A percentile compares a stretch with the other conserved stretches of the same genome.
Evolutionary conservation across 495 filamentous ascomycete species (phyloP).

Genomic region (Schizothecium vesticola): DNA sequence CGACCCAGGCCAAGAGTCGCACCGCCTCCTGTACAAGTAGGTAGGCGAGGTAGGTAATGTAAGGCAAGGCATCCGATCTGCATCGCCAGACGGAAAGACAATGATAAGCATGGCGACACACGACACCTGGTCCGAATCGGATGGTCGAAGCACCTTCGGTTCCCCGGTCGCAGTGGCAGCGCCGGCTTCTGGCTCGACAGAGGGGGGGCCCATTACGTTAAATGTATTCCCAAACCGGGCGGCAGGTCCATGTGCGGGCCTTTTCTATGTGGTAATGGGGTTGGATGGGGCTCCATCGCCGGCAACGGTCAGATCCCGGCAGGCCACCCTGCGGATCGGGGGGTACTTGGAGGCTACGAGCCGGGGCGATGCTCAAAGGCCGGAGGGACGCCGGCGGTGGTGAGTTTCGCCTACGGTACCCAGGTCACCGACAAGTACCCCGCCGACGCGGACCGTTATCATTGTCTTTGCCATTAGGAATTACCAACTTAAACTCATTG

Average conservation of each 20-base stretch:
- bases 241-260: conserved; percentile 23
- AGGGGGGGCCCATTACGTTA: conserved; percentile 47
- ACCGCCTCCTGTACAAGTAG: not conserved
- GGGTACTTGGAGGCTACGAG: not conserved
- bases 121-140: not conserved
- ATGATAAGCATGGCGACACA: not conserved
- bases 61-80: not conserved
- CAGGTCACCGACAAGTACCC: conserved; percentile 14
- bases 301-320: conserved; percentile 17
- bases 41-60: too few species aligned
- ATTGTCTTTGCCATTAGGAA: conserved; percentile 33
- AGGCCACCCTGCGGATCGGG: conserved; percentile 2
- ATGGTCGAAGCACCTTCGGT: conserved; percentile 1
- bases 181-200: conserved; percentile 31
- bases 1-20: not conserved
- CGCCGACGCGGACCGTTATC: conserved; percentile 23
- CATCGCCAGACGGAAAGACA: not conserved
- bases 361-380: not conserved
- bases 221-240: conserved; percentile 38
- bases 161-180: not conserved
- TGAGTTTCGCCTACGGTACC: not conserved
- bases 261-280: conserved; percentile 48
- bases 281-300: conserved; percentile 21
- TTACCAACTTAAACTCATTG: conserved; percentile 28
- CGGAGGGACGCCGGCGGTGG: not conserved